These are phyloP conservation scores for Zostera marina DNA, from an alignment of 116 monocot genomes.

Conservation along the genomic window DNA sequence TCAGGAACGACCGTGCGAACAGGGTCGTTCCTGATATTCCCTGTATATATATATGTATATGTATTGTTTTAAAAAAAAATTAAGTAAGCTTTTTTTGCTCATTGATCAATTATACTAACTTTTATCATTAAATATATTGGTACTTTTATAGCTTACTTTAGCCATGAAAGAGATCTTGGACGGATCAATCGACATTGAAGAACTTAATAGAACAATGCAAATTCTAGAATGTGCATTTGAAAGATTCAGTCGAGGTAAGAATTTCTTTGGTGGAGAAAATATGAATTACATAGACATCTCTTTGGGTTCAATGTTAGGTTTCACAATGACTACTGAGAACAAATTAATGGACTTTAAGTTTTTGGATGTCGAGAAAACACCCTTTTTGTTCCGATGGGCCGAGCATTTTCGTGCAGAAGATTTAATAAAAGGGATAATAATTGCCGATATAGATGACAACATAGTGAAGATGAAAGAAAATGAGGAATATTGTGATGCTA, in stretches of 20 bases:
- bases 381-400: slow-evolving; percentile 6
- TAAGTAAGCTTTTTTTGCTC: too few species aligned
- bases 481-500: slow-evolving; percentile 7
- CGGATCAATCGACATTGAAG: background rate
- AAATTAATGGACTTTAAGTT: background rate
- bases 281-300: slow-evolving; percentile 14
- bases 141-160: too few species aligned
- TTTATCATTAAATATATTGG: too few species aligned
- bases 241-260: slow-evolving; percentile 10
- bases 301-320: slow-evolving; percentile 5
- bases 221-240: slow-evolving; percentile 14
- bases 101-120: too few species aligned
- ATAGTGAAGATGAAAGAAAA: background rate
- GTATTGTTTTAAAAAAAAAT: too few species aligned
- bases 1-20: too few species aligned
- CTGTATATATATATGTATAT: too few species aligned
- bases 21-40: too few species aligned
- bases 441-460: too few species aligned
- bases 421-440: slow-evolving; percentile 8
- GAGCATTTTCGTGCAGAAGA: slow-evolving; percentile 4
- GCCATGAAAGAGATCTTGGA: background rate
- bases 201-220: background rate
- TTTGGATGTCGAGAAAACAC: slow-evolving; percentile 11
- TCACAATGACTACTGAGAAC: background rate
- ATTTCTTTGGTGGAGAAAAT: slow-evolving; percentile 10